A percentile compares a stretch with the other conserved stretches of the same genome.
Conservation (phyloP, 805 yeast genomes). For the Kodamaea jinghongensis region DNA sequence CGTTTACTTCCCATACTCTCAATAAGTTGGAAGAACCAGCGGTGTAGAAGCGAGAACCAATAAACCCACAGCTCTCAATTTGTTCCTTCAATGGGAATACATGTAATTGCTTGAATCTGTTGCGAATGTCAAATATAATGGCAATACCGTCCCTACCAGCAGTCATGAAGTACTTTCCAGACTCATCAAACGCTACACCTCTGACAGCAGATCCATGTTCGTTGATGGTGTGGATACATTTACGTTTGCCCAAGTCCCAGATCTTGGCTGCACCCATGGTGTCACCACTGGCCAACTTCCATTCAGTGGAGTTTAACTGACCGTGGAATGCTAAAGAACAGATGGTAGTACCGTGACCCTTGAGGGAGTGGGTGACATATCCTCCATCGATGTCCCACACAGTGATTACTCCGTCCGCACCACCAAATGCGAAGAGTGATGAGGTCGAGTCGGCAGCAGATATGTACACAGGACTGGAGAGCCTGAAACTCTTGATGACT, state of each 20-base stretch:
- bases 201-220: constrained; percentile 87
- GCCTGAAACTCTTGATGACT: constrained; percentile 51
- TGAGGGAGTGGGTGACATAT: constrained; percentile 80
- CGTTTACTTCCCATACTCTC: constrained; percentile 57
- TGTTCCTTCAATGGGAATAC: constrained; percentile 74
- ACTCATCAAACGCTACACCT: constrained; percentile 63
- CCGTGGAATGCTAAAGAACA: constrained; percentile 76
- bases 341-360: constrained; percentile 90
- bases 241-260: constrained; percentile 73
- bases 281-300: constrained; percentile 78
- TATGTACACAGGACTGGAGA: constrained; percentile 80
- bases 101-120: constrained; percentile 52
- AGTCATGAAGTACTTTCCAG: constrained; percentile 58
- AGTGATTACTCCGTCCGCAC: constrained; percentile 87
- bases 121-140: constrained; percentile 51
- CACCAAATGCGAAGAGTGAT: constrained; percentile 87
- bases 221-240: constrained; percentile 56
- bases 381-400: constrained; percentile 93
- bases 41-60: constrained; percentile 49
- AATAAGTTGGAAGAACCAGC: constrained; percentile 80
- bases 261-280: constrained; percentile 54
- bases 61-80: constrained; percentile 68
- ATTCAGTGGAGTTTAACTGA: constrained; percentile 56
- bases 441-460: constrained; percentile 77
- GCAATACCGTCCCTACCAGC: constrained; percentile 90